phyloP scores from a whole-genome alignment of 768 basidiomycete species.

The Tricholoma furcatifolium region DNA sequence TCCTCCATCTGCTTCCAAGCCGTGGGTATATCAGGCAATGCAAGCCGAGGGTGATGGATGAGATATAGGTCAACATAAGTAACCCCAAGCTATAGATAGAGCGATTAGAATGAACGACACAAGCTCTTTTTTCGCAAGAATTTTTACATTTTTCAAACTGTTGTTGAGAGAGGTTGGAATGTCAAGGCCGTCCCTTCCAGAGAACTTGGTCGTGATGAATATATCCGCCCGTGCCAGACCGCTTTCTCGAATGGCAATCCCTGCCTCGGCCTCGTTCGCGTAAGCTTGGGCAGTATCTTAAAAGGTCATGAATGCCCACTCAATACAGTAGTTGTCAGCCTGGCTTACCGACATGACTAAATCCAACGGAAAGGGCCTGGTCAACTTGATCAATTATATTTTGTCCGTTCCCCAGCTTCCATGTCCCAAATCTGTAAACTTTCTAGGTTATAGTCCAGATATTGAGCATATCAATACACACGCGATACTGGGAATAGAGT shows the following conservation, averaged over 20 bases:
- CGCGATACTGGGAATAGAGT: constrained; percentile 45
- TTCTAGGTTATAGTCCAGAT: not conserved
- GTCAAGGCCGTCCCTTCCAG: constrained; percentile 47
- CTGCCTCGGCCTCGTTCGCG: constrained; percentile 59
- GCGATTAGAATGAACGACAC: not conserved
- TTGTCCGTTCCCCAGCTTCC: constrained; percentile 59
- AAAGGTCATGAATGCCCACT: not conserved
- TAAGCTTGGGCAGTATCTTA: constrained; percentile 63
- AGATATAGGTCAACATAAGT: constrained; percentile 71
- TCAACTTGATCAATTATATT: constrained; percentile 53
- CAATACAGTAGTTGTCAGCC: not conserved
- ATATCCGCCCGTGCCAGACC: constrained; percentile 55
- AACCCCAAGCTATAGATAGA: constrained; percentile 50
- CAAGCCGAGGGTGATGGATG: constrained; percentile 57
- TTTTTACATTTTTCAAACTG: constrained; percentile 53
- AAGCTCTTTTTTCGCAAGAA: not conserved
- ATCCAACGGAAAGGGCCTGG: constrained; percentile 61
- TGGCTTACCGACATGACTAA: constrained; percentile 57
- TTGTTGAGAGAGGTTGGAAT: constrained; percentile 55
- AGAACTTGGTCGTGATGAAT: constrained; percentile 69
- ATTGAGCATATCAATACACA: not conserved
- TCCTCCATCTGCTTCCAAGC: constrained; percentile 66
- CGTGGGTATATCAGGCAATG: constrained; percentile 56
- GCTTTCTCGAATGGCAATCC: constrained; percentile 51
- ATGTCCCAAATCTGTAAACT: constrained; percentile 52